Base-by-base conservation (phyloP, 75 land plant genomes). In the Azolla pinnata region DNA sequence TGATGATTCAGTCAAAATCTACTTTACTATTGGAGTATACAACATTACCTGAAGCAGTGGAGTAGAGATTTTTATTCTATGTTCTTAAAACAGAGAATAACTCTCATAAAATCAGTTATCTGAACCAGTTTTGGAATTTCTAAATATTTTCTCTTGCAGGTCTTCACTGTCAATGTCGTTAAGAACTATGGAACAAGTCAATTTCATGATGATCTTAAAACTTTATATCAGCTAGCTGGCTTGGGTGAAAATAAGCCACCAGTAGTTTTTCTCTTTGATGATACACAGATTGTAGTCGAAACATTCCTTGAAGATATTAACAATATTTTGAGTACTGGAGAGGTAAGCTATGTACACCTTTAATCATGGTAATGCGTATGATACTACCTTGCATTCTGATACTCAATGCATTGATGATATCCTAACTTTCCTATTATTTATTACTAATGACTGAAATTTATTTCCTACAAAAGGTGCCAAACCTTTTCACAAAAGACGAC, bases 241-340 rank as follows among this genome's bases (percentile, higher is more conserved):
- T 16, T 62, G 20, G 65, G 71, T 10, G 71, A 69, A 31, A 61
- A 61, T 29, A 69, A 45, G 47, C 50, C 40, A 19, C 71, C 67
- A 23, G 58, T 62, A 12, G 71, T 69, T 29, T 69, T 69, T 52
- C 40, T 69, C 10, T 69, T 69, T 69, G 71, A 69, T 61, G 71
- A 69, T 44, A 69, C 71, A 25, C 71, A 69, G 55, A 50, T 69
- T 28, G 71, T 69, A 2, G 65, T 62, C 5, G 71, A 69, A 35
- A 69, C 71, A 38, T 69, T 69, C 34, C 65, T 69, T 34, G 71
- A 69, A 31, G 71, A 69, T 26, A 69, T 69, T 24, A 69, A 69
- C 57, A 69, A 62, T 42, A 69, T 69, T 2, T 32, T 69, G 25
- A 69, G 71, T 30, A 50, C 71, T 7, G 71, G 71, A 54, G 71